Evolutionary conservation across 2,329 filamentous ascomycete species (phyloP).

Genomic region (Tetracladium maxilliforme): DNA sequence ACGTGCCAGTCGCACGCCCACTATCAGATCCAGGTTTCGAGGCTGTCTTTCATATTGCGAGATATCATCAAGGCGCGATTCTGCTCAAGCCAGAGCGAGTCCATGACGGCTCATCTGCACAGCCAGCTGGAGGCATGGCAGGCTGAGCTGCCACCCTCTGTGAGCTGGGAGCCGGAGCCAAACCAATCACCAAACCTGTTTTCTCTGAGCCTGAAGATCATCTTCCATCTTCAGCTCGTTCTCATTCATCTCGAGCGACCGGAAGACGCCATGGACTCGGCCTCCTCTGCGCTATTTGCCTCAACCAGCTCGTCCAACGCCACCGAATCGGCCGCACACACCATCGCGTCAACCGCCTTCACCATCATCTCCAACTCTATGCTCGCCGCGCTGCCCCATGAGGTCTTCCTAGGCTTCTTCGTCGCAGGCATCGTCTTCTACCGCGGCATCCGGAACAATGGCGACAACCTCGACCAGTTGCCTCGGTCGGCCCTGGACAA

Average conservation of each 20-base stretch:
- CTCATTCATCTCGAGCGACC: slow-evolving; percentile 3
- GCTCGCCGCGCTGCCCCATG: slow-evolving; percentile 3
- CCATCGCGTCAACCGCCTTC: slow-evolving; percentile 3
- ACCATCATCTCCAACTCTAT: slow-evolving; percentile 3
- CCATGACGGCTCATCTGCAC: slow-evolving; percentile 3
- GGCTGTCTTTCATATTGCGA: slow-evolving; percentile 3
- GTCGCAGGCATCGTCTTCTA: slow-evolving; percentile 4
- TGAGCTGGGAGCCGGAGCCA: slow-evolving; percentile 3
- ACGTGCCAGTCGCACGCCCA: slow-evolving; percentile 3
- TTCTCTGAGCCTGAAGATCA: slow-evolving; percentile 4
- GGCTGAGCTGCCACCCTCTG: slow-evolving; percentile 2
- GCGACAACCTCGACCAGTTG: slow-evolving; percentile 1
- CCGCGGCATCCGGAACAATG: slow-evolving; percentile 2
- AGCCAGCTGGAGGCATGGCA: slow-evolving; percentile 2
- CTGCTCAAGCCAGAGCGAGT: slow-evolving; percentile 1
- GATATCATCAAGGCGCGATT: slow-evolving; percentile 3
- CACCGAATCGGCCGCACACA: slow-evolving; percentile 3
- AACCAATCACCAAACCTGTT: slow-evolving; percentile 2
- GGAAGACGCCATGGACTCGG: slow-evolving; percentile 1
- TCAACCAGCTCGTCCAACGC: slow-evolving; percentile 2
- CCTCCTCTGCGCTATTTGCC: background rate
- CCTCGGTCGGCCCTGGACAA: slow-evolving; percentile 3
- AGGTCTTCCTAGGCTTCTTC: slow-evolving; percentile 3
- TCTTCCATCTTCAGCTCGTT: slow-evolving; percentile 3
- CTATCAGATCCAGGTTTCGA: slow-evolving; percentile 4